phyloP scores from a whole-genome alignment of 805 yeast genomes.

The Kazachstania africana region DNA sequence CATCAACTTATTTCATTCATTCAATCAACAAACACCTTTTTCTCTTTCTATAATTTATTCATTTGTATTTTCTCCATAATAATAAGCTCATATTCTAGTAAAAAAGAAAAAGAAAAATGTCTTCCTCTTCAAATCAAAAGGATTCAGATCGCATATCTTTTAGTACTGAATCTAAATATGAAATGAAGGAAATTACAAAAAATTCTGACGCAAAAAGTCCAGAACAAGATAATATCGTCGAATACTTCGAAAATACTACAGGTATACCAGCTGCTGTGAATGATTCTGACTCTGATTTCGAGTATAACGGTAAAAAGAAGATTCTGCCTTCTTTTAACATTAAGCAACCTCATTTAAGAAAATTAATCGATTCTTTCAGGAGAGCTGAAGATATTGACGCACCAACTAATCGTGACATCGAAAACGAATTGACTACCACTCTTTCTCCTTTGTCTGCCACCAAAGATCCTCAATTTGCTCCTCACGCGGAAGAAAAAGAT shows the following conservation, averaged over 20 bases:
- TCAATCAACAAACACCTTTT: too few species aligned
- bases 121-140: too few species aligned
- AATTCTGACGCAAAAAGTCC: slow-evolving; percentile 2
- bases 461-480: neutral
- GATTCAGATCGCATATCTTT: too few species aligned
- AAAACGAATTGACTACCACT: slow-evolving; percentile 1
- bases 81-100: too few species aligned
- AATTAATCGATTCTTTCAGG: slow-evolving; percentile 34
- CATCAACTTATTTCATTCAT: too few species aligned
- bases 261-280: neutral
- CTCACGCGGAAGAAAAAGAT: slow-evolving; percentile 2
- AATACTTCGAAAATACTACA: slow-evolving; percentile 9
- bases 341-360: slow-evolving; percentile 4
- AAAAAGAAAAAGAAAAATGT: too few species aligned
- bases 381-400: slow-evolving; percentile 22
- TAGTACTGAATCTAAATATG: too few species aligned
- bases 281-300: too few species aligned
- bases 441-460: slow-evolving; percentile 4
- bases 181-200: slow-evolving; percentile 8
- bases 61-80: too few species aligned
- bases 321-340: too few species aligned
- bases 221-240: slow-evolving; percentile 10
- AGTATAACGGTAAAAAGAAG: too few species aligned
- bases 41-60: too few species aligned
- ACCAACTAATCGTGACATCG: neutral